Conservation (phyloP, 257 asterid species). For the Apocynum venetum region DNA sequence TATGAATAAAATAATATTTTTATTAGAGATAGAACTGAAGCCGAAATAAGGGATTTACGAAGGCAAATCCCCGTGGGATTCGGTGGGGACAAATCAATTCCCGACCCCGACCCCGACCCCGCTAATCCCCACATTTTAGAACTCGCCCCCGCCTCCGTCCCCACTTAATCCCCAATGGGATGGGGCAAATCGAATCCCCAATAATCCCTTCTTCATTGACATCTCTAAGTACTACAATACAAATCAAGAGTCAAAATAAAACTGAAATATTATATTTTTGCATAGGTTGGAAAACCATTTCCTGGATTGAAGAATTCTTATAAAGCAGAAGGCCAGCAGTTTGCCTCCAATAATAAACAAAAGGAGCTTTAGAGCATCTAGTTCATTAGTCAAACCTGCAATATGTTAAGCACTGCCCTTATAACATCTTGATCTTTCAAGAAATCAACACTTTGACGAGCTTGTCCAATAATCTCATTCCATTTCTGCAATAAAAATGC, state of each 20-base stretch:
- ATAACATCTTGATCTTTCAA: slow-evolving; percentile 88
- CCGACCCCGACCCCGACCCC: too few relatives aligned
- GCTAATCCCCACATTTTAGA: too few relatives aligned
- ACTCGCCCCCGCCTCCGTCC: too few relatives aligned
- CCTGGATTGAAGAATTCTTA: neutral
- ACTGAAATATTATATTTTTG: neutral
- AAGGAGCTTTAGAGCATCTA: neutral
- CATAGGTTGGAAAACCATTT: neutral
- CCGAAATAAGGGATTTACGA: too few relatives aligned
- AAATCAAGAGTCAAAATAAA: neutral
- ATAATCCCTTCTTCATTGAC: too few relatives aligned
- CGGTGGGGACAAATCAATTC: too few relatives aligned
- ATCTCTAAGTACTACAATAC: neutral
- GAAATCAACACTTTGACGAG: slow-evolving; percentile 81
- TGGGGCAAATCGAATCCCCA: too few relatives aligned
- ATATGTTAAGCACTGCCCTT: slow-evolving; percentile 86
- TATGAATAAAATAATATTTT: too few relatives aligned
- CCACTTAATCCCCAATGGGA: too few relatives aligned
- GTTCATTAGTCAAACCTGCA: slow-evolving; percentile 55
- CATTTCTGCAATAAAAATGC: slow-evolving; percentile 64
- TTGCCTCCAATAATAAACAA: neutral
- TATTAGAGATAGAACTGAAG: too few relatives aligned
- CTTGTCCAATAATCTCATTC: slow-evolving; percentile 92
- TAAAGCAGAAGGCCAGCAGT: neutral
- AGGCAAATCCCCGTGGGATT: too few relatives aligned